Base-by-base conservation (phyloP, 805 yeast genomes). In the Candida tammaniensis region DNA sequence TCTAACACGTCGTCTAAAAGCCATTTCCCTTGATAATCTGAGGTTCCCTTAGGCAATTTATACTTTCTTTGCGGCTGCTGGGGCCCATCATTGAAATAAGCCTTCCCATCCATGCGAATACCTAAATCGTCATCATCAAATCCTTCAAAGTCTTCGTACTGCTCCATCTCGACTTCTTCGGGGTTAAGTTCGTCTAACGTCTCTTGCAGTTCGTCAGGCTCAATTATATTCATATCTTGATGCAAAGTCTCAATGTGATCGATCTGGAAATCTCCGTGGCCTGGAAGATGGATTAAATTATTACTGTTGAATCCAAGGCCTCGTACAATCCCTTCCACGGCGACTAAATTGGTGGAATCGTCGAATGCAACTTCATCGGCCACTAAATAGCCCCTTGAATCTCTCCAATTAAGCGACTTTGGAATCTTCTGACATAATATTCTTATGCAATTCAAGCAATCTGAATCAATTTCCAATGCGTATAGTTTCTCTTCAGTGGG, bases 371-470 rank as follows among this genome's bases (percentile, higher is more conserved):
- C 68, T 4, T 59, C 51, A 46, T 88, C 94, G 1, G 94, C 89
- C 7, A 93, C 72, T 34, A 93, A 34, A 62, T 88, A 93, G 6
- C 96, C 91, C 53, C 98, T 72, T n/a, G 80, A 63, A 48, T 91
- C 97, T 62, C 98, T 80, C 98, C 98, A 93, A 16, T 76, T 76
- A 30, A 94, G 69, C 1, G 86, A 77, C 52, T 80, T 81, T 17
- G 98, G 98, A 49, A 81, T 76, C 60, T 80, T 85, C 51, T 91
- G 97, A 52, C 96, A 84, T 17, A 93, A 50, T 4, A 70, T 67
- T 56, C 98, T 76, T 26, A 84, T 68, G 27, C 86, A 80, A 49
- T 83, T 85, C 13, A 72, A 46, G n/a, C 84, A 71, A 44, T 93
- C 98, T 2, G 84, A 69, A 11, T 65, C 61, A 30, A 62, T 66